These are phyloP conservation scores for Rhynchospora breviuscula DNA, from an alignment of 176 grass and related monocot species.

Conservation along the genomic window DNA sequence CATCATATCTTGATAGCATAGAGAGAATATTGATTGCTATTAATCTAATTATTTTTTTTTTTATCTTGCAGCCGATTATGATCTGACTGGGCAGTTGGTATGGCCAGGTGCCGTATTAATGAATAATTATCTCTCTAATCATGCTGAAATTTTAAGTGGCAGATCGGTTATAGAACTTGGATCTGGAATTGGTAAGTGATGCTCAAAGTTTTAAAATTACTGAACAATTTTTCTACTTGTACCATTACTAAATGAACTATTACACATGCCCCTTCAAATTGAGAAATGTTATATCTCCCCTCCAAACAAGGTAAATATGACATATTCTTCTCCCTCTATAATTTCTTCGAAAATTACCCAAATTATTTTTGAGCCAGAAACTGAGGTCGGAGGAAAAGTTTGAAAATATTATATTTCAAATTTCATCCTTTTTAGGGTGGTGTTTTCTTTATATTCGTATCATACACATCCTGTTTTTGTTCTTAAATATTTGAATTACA, in stretches of 20 bases:
- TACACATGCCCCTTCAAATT: neutral
- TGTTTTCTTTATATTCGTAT: neutral
- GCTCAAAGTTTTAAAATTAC: neutral
- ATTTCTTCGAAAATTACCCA: neutral
- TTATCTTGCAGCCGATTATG: slow-evolving; percentile 79
- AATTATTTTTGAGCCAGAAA: neutral
- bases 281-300: neutral
- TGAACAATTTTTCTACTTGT: neutral
- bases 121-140: slow-evolving; percentile 77
- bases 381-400: no score
- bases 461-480: neutral
- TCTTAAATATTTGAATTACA: neutral
- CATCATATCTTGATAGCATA: neutral
- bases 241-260: neutral
- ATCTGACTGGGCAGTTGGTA: slow-evolving; percentile 91
- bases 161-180: slow-evolving; percentile 68
- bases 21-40: neutral
- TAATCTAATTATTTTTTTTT: slow-evolving; percentile 20
- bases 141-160: slow-evolving; percentile 63
- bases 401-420: no score
- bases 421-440: neutral
- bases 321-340: neutral
- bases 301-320: neutral
- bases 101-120: slow-evolving; percentile 89
- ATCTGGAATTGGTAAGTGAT: slow-evolving; percentile 82